Evolutionary conservation across 345 rosid genomes (phyloP).

Genomic region (Melaleuca quinquenervia): DNA sequence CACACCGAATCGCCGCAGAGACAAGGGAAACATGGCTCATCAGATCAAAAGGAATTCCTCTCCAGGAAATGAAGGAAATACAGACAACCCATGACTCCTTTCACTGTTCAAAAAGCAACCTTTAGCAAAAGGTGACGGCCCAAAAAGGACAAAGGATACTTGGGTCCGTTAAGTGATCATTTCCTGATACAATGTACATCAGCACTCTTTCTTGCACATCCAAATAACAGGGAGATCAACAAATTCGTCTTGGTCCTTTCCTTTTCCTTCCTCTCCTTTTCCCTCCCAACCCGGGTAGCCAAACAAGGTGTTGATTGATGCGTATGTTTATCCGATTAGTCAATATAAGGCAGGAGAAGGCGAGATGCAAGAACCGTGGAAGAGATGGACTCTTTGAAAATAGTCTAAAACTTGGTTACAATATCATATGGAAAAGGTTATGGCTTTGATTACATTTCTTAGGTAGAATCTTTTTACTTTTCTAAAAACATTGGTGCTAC

Average conservation of each 20-base stretch:
- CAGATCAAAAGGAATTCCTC: background rate
- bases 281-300: background rate
- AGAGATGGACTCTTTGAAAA: background rate
- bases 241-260: background rate
- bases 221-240: background rate
- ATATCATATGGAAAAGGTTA: background rate
- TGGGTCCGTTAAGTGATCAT: background rate
- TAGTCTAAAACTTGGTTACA: background rate
- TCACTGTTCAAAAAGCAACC: background rate
- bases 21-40: background rate
- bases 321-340: background rate
- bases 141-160: background rate
- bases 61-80: background rate
- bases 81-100: background rate
- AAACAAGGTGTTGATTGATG: background rate
- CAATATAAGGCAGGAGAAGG: background rate
- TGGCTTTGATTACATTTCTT: fast-evolving
- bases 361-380: background rate
- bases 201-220: background rate
- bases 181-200: background rate
- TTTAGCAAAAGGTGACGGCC: background rate
- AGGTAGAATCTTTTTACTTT: background rate
- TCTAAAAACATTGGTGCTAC: background rate
- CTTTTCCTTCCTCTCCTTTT: background rate
- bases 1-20: too few species aligned